Base-by-base conservation (phyloP, 108 stramenopile genomes). In the Skeletonema marinoi region DNA sequence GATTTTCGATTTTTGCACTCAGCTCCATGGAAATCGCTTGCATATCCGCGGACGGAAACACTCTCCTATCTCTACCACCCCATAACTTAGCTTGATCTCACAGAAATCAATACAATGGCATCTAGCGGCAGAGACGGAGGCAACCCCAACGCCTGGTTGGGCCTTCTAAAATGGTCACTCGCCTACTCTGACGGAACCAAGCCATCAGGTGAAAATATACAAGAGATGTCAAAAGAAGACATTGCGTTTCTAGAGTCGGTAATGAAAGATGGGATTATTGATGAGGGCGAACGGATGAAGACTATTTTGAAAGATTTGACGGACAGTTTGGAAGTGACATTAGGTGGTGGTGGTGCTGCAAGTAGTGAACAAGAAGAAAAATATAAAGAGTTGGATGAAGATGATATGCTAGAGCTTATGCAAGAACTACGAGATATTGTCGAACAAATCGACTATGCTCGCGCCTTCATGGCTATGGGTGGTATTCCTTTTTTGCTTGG, bases 371-470 rank as follows among this genome's bases (percentile, higher is more conserved):
- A 70, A 59, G 71, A 78, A 78, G 65, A 68, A 42, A 85, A 77
- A 41, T 31, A 65, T 41, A 80, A 41, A 65, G 70, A 70, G 30
- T 29, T 59, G 42, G 76, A 46, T 16, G 85, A 84, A 65, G 87
- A 84, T 42, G 88, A 88, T 6, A 72, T 91, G 65, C 74, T 89
- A 30, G 90, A 91, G 3, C 71, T 92, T 30, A 73, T 96, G 29
- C 86, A 90, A 59, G 95, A 96, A 77, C 74, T 96, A 16, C 87
- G 91, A 38, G 95, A 96, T 70, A 91, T 96, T 74, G 95, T 96
- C 38, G 95, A 96, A 70, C 95, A 96, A 77, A 93, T 96, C 60
- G 95, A 96, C 70, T 96, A 86, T 68, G 95, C 95, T 6, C 82
- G 88, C 6, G 88, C 91, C 21, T 96, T 93, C 71, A 74, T 76